Evolutionary conservation across 192 early-diverging fungal species (phyloP), one percentile per base, ranked within the genome.

Genomic region (Geranomyces variabilis): DNA sequence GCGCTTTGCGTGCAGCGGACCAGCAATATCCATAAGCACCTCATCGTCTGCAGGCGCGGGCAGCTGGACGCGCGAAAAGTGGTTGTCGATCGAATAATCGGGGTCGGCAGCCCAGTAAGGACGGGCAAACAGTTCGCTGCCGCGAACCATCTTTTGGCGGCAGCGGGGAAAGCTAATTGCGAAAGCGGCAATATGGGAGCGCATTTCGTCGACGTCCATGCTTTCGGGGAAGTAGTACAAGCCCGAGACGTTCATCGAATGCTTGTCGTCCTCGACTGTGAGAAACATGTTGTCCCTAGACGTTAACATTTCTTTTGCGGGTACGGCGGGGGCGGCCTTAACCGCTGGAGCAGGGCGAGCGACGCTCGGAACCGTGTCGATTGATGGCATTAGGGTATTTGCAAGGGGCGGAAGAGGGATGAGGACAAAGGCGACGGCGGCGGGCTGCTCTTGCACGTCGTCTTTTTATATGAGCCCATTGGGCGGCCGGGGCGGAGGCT

Each of bases 281-380:
- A 78, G 59, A 53, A 78, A 78, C 47, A 78, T 22, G 77, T 78
- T 78, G 77, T 78, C 77, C 28, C 43, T 10, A 21, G 60, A 59
- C 12, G 57, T 64, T 0, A 75, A 41, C 46, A 49, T 70, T 46
- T 75, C 71, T 19, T n/a, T 63, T 1, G 24, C 17, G 15, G 58
- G 58, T 26, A 60, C 15, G 29, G 58, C 58, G 3, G 58, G 31
- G 3, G 36, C 10, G 36, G n/a, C n/a, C n/a, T n/a, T n/a, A n/a
- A n/a, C n/a, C n/a, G n/a, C n/a, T n/a, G n/a, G 36, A 3, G 36
- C 36, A 41, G 36, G 36, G 10, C 36, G 36, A 10, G 36, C 36
- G 5, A 41, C 36, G n/a, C n/a, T n/a, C n/a, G n/a, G n/a, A n/a
- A n/a, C n/a, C n/a, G n/a, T n/a, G n/a, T n/a, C n/a, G n/a, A n/a